A percentile compares a stretch with the other conserved stretches of the same genome.
Conservation (phyloP, 2,329 filamentous ascomycete species). For the Xylariaceae sp. region DNA sequence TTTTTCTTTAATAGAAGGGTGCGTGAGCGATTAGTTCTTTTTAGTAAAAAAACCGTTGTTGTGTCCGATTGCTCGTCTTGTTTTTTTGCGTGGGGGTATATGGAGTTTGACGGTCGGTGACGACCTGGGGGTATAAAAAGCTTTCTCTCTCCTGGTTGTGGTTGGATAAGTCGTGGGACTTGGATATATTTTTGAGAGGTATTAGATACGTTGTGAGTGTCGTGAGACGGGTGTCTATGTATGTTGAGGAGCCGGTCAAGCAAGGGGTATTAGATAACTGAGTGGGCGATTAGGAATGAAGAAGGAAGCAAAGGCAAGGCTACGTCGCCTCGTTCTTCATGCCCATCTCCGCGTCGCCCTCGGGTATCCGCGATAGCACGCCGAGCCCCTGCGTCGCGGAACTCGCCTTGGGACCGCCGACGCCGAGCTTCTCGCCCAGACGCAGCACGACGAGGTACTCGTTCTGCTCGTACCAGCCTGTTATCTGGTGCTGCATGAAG, state of each 20-base stretch:
- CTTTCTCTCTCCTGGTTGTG: not conserved
- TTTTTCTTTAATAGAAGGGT: not conserved
- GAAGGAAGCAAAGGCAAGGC: too few relatives aligned
- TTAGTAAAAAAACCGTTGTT: not conserved
- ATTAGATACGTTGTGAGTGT: conserved; percentile 12
- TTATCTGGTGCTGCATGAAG: conserved; percentile 67
- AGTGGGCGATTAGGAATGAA: not conserved
- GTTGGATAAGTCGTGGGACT: conserved; percentile 20
- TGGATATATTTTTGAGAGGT: not conserved
- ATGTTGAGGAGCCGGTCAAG: not conserved
- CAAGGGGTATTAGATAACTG: not conserved
- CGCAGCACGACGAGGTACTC: conserved; percentile 75
- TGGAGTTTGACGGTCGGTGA: too few relatives aligned
- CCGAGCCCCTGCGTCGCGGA: conserved; percentile 37
- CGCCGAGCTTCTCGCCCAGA: conserved; percentile 77
- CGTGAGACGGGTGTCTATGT: conserved; percentile 19
- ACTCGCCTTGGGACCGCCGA: conserved; percentile 37
- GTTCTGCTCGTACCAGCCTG: conserved; percentile 65
- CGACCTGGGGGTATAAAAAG: not conserved
- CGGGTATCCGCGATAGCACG: conserved; percentile 50
- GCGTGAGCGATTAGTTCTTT: conserved; percentile 23
- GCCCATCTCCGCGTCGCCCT: conserved; percentile 47
- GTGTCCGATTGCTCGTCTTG: conserved; percentile 19
- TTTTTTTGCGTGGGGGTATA: not conserved
- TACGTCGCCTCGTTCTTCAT: too few relatives aligned